Evolutionary conservation across 805 yeast species (phyloP), one percentile per base, ranked within the genome.

Genomic region (Maudiozyma saulgeensis): DNA sequence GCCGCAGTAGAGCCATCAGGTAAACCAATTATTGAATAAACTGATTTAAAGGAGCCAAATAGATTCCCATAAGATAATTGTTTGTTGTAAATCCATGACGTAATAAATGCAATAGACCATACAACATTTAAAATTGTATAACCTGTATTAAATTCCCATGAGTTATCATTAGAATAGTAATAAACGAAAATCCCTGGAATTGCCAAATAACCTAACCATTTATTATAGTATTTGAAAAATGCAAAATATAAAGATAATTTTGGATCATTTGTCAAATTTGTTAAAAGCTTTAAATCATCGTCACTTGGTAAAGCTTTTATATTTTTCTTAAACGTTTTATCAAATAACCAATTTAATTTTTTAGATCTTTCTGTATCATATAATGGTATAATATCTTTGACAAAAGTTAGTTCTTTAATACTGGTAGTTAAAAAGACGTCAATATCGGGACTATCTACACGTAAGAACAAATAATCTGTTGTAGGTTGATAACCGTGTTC

Each of bases 181-280:
- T 63, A 52, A 48, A 77, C 62, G 31, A 72, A 63, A 55, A 76
- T 68, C 9, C 86, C 79, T 2, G 76, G 59, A 0, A 79, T 40
- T 9, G 96, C 95, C n/a, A 84, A 53, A 21, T 75, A 62, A 6
- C 74, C 50, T 47, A 89, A 73, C 75, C 84, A 78, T 13, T 66
- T 59, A 51, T 79, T 74, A 66, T 87, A 87, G 54, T 70, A 74
- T 54, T 79, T 79, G 46, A 80, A 68, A 62, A 81, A 88, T 32
- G 80, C 84, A 66, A 87, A 86, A 66, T 87, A 88, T 47, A 88
- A 67, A 1, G 89, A 90, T 49, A 72, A 68, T 51, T 71, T 66
- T 2, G 65, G 58, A 44, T 63, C 55, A 6, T 56, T 56, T 9
- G 64, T 59, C 31, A 58, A 50, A 13, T 53, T 50, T 3, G 54